Evolutionary conservation across 2,329 filamentous ascomycete genomes (phyloP), one percentile per base, ranked within the genome.

Genomic region (Pseudogymnoascus pannorum): DNA sequence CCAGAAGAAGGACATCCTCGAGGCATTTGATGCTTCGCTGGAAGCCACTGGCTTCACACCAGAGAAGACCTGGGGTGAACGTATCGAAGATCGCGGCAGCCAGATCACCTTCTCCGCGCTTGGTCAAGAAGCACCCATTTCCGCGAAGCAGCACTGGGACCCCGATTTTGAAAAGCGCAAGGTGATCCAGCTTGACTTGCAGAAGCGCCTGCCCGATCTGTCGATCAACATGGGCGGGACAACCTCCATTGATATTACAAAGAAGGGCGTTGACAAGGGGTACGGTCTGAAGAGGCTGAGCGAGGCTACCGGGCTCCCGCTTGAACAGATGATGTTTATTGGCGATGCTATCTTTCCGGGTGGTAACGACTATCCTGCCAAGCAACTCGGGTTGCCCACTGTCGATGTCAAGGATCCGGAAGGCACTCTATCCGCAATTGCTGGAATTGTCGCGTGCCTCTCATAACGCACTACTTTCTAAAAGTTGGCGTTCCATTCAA

Each of bases 91-190:
- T 62, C 75, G 75, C 48, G 75, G 74, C 29, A 74, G 72, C 65
- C 74, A 76, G 67, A 75, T 76, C 59, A 76, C 74, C 11, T 75
- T 76, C 65, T 76, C 74, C 1, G 74, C 74, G 1, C 73, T 76
- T 1, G 75, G 75, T 42, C 75, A 76, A 66, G 63, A 74, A 63
- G 73, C 75, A 5, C 74, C 75, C n/a, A 66, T 74, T 7, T 36
- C 44, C 5, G 72, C 65, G 11, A 76, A 76, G 65, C 67, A 74
- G 64, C 59, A 60, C 22, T 76, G 75, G 74, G 75, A 76, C 58
- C 72, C 74, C 1, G 69, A 75, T 60, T 75, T 75, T 62, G 72
- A 69, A 24, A 76, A 76, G 66, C 73, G 74, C 35, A 72, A 71
- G 58, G 67, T 74, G 33, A 74, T 76, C 26, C 74, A 75, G 65